Evolutionary conservation across 1,284 basidiomycete species (phyloP), one percentile per base, ranked within the genome.

Genomic region (Fomes fomentarius): DNA sequence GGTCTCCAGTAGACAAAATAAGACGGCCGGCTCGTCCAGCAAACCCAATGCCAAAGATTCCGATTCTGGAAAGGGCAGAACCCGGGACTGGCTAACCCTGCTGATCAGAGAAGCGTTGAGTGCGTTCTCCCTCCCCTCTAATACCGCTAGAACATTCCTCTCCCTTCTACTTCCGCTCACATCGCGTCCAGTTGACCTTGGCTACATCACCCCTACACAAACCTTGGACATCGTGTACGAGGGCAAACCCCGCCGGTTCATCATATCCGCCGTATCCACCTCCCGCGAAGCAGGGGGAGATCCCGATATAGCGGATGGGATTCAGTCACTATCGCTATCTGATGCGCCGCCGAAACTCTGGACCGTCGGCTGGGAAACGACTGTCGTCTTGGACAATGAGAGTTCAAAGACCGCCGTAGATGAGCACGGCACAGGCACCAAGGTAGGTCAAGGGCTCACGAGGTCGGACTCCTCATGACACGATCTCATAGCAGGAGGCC

Each of bases 171-270:
- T 12, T 9, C 3, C 28, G 4, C n/a, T n/a, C n/a, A n/a, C n/a
- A n/a, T 2, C 15, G 41, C 17, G n/a, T n/a, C 19, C 15, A 93
- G 91, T 91, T 35, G 88, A 91, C 63, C 73, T 90, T 19, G 89
- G 86, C 67, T 91, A 87, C 66, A 70, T 94, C 53, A 82, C 85
- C 8, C 66, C 75, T 15, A 77, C 77, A 4, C 89, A 90, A 67
- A 74, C 78, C 4, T 61, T 93, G 49, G 78, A 87, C 58, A 74
- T 92, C 26, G 66, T 70, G 15, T 93, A 89, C 66, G 85, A 93
- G 72, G 82, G 84, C 25, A 64, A 67, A 48, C 64, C 68, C 38
- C 81, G 84, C 47, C 74, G 76, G 39, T 87, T 90, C 63, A 67
- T 72, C 19, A 71, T 91, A 38, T 67, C 75, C 47, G 73, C 79